A percentile compares a stretch with the other conserved stretches of the same genome.
phyloP scores from a whole-genome alignment of 768 basidiomycete genomes.

The Termitomyces bulborhizus region DNA sequence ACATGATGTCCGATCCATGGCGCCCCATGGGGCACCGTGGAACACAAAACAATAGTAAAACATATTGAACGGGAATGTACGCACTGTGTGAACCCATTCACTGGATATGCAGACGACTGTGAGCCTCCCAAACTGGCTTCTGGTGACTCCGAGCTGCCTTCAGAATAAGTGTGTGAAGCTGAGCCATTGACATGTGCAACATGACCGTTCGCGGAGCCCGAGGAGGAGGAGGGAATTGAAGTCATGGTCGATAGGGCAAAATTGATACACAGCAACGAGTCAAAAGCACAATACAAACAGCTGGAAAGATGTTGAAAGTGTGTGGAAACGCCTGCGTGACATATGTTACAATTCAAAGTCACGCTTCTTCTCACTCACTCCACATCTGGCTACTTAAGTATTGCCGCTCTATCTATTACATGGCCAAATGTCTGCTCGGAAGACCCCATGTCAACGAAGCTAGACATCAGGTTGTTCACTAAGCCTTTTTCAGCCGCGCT shows the following conservation, averaged over 20 bases:
- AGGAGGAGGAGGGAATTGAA: slow-evolving; percentile 34
- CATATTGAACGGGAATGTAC: slow-evolving; percentile 19
- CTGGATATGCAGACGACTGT: slow-evolving; percentile 35
- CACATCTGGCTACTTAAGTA: neutral
- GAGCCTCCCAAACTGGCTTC: slow-evolving; percentile 29
- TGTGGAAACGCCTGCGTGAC: slow-evolving; percentile 13
- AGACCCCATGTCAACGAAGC: slow-evolving; percentile 46
- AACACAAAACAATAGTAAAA: slow-evolving; percentile 1
- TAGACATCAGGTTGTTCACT: slow-evolving; percentile 50
- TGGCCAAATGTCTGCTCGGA: slow-evolving; percentile 30
- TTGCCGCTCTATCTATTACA: slow-evolving; percentile 26
- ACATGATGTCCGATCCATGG: slow-evolving; percentile 12
- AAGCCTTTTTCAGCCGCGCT: slow-evolving; percentile 30
- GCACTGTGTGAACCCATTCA: slow-evolving; percentile 60
- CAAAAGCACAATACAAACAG: slow-evolving; percentile 10
- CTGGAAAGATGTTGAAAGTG: slow-evolving; percentile 1
- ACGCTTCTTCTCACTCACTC: slow-evolving; percentile 1
- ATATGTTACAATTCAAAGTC: slow-evolving; percentile 11
- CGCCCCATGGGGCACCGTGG: slow-evolving; percentile 2
- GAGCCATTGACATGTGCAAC: slow-evolving; percentile 43
- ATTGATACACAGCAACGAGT: slow-evolving; percentile 7
- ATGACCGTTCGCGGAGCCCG: slow-evolving; percentile 46
- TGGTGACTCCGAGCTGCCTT: slow-evolving; percentile 29
- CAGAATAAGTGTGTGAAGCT: slow-evolving; percentile 31
- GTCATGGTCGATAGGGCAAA: slow-evolving; percentile 21